A percentile compares a stretch with the other conserved stretches of the same genome.
Conservation (phyloP, 306 rosid species). For the Ziziphus jujuba region DNA sequence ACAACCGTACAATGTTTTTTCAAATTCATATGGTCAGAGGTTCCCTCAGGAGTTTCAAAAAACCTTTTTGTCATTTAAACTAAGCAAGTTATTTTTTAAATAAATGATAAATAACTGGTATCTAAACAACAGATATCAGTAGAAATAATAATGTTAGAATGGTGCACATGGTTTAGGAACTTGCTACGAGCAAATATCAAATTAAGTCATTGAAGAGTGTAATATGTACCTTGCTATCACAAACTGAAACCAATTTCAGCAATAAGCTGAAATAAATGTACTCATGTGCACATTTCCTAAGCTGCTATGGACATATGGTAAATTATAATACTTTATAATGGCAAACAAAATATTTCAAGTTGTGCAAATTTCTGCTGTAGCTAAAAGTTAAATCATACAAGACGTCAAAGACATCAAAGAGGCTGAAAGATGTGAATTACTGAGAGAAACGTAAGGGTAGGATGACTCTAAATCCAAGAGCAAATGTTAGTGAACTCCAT, state of each 20-base stretch:
- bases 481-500: background rate
- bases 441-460: slow-evolving; percentile 9
- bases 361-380: background rate
- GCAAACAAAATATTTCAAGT: background rate
- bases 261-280: no score
- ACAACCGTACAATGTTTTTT: no score
- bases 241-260: no score
- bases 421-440: slow-evolving; percentile 8
- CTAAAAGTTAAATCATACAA: background rate
- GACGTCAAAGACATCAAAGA: background rate
- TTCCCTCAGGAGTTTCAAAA: no score
- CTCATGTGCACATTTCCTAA: no score
- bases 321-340: no score
- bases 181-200: no score
- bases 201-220: no score
- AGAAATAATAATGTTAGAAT: background rate
- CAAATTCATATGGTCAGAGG: no score
- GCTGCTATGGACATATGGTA: no score
- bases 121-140: no score
- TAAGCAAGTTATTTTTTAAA: background rate
- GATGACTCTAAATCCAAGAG: background rate
- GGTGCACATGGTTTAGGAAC: background rate
- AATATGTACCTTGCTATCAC: no score
- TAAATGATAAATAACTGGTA: background rate
- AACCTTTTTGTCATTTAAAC: background rate